Conservation (phyloP, 495 filamentous ascomycete genomes). For the Daldinia bambusicola region DNA sequence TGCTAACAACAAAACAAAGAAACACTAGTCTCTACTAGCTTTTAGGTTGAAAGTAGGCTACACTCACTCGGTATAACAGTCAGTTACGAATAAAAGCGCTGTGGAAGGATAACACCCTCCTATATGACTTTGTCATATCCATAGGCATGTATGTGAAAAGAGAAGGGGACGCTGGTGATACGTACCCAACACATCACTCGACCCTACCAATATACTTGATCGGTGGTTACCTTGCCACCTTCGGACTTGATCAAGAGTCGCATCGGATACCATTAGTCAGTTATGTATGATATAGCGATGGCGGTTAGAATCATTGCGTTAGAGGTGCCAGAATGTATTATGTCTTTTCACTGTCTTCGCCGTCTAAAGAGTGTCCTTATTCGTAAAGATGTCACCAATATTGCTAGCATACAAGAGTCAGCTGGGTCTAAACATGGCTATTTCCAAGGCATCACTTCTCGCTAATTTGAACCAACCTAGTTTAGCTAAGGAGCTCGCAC, state of each 20-base stretch:
- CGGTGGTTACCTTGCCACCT: neutral
- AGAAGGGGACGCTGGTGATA: constrained; percentile 5
- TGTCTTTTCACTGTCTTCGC: neutral
- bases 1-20: constrained; percentile 6
- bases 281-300: neutral
- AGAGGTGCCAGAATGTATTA: constrained; percentile 2
- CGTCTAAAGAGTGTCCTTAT: neutral
- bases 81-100: constrained; percentile 24
- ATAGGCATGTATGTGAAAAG: constrained; percentile 2
- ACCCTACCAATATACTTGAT: neutral
- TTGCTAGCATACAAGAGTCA: neutral
- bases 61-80: constrained; percentile 36
- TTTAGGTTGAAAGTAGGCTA: constrained; percentile 17
- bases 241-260: neutral
- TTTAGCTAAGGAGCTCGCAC: neutral
- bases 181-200: neutral
- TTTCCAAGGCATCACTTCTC: neutral
- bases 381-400: neutral
- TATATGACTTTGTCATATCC: neutral
- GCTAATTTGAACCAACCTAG: neutral
- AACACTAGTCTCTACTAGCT: constrained; percentile 17
- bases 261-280: neutral
- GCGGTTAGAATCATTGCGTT: neutral
- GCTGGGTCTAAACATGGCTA: neutral
- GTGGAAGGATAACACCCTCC: constrained; percentile 6